Base-by-base conservation (phyloP, 2,329 filamentous ascomycete genomes). In the Myriosclerotinia scirpicola region DNA sequence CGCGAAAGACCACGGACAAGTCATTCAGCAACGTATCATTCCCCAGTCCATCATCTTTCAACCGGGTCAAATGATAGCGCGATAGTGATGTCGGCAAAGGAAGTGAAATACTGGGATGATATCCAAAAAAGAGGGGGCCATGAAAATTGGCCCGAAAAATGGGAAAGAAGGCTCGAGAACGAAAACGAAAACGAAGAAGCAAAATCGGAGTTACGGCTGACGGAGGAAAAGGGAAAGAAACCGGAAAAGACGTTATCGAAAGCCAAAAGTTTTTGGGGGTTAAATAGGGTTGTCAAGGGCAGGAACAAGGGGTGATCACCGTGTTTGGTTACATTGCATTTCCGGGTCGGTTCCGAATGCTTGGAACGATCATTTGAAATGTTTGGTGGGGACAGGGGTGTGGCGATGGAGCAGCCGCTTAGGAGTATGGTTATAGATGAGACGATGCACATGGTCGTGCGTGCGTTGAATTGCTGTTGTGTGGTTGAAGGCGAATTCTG, bases 61-160 rank as follows among this genome's bases (percentile, higher is more conserved):
- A 65, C 64, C 20, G 64, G 54, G 20, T 65, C 64, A 44, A 65
- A 54, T 34, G 64, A 65, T 53, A 65, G 64, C 15, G 64, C 64
- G 12, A 65, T 65, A 52, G 64, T 65, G 36, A 65, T 65, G 30
- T 60, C 64, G 9, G 36, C 54, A 17, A 52, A 46, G 20, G 64
- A 53, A 44, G 12, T 59, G 4, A 59, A 60, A 26, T 52, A 50
- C 38, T 46, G 48, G 64, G 46, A 60, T 22, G 54, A 65, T 17
- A 34, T 53, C 2, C 36, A 44, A 20, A 59, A 48, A 53, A 34
- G 64, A 44, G 22, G 54, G 44, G 54, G 11, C 12, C 20, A 52
- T 12, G 46, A 53, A 44, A 48, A 22, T 42, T 65, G 54, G 64
- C 44, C 46, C 22, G 46, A 44, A 36, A 53, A 52, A 36, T 22